Evolutionary conservation across 352 stramenopile species (phyloP), one percentile per base, ranked within the genome.

Genomic region (Elongisporangium anandrum): DNA sequence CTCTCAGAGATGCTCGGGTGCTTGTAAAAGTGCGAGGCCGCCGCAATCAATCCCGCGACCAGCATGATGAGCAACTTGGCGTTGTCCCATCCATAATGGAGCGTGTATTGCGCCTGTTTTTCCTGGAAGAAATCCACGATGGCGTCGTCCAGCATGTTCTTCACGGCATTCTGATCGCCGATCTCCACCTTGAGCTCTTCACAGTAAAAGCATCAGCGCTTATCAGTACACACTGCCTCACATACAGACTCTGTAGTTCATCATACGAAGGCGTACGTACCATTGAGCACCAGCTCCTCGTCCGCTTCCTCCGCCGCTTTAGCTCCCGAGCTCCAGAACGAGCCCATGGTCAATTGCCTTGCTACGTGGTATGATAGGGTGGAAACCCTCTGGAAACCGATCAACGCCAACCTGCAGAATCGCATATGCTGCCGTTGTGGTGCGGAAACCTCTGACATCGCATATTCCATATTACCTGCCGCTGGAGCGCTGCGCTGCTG

Each of bases 31-130:
- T 94, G 81, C 21, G 84, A 89, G 24, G 70, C 66, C 4, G 77
- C 82, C 15, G 86, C 78, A 38, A 91, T 81, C 41, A 65, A 51
- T 21, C 68, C 78, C 17, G 82, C 81, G 26, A 93, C 19, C 50
- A 87, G 70, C 84, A 95, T 92, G 15, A 91, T 59, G 52, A 92
- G 47, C 39, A 95, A 63, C 63, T 95, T 95, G 52, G 86, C 63
- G 59, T 95, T 95, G 65, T 95, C 84, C 75, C 79, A 88, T 26
- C 73, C 81, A 57, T 94, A 93, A 52, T 90, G 75, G 24, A 92
- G 68, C 50, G 69, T 63, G 50, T 79, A 89, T 4, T 79, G 64
- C 29, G 29, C 6, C 24, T 73, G 52, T 52, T 80, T 85, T 20
- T 72, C 69, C 59, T 91, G 62, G 56, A 92, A 90, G 57, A 85